Evolutionary conservation across 2,329 filamentous ascomycete genomes (phyloP).

Genomic region (Diaporthe australafricana): DNA sequence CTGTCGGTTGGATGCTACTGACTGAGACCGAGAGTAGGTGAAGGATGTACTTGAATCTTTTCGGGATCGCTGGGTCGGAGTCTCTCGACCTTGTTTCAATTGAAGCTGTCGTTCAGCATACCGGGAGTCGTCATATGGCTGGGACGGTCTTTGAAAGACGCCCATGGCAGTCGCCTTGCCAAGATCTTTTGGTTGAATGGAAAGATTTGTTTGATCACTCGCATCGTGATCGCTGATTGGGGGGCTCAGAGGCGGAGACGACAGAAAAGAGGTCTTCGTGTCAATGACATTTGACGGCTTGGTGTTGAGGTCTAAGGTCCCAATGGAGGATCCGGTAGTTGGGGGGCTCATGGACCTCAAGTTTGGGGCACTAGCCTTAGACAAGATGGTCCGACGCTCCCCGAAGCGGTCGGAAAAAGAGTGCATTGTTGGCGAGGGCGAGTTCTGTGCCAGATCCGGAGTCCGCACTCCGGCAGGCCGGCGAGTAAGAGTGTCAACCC

Average conservation of each 20-base stretch:
- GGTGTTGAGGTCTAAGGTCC: constrained; percentile 47
- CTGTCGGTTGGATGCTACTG: constrained; percentile 58
- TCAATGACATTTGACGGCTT: constrained; percentile 51
- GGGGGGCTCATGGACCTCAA: constrained; percentile 69
- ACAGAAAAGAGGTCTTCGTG: constrained; percentile 48
- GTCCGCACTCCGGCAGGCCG: constrained; percentile 63
- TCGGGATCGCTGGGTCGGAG: constrained; percentile 61
- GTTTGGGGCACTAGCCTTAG: constrained; percentile 76
- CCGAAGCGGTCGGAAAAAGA: constrained; percentile 58
- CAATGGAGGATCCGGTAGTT: constrained; percentile 50
- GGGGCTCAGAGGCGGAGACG: constrained; percentile 63
- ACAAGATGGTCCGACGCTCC: constrained; percentile 58
- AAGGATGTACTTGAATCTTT: constrained; percentile 59
- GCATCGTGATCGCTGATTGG: constrained; percentile 72
- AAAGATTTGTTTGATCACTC: constrained; percentile 73
- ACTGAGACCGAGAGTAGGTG: constrained; percentile 55
- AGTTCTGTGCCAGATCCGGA: constrained; percentile 57
- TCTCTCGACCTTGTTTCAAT: constrained; percentile 80
- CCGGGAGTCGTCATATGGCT: constrained; percentile 85
- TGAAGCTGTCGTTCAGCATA: constrained; percentile 86
- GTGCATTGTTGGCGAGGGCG: constrained; percentile 58
- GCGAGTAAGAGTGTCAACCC: constrained; percentile 82
- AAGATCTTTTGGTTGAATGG: constrained; percentile 79
- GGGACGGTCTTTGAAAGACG: constrained; percentile 75
- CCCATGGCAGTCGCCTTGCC: constrained; percentile 82